Conservation (phyloP, 2,329 filamentous ascomycete species). For the Penicillium digitatum region DNA sequence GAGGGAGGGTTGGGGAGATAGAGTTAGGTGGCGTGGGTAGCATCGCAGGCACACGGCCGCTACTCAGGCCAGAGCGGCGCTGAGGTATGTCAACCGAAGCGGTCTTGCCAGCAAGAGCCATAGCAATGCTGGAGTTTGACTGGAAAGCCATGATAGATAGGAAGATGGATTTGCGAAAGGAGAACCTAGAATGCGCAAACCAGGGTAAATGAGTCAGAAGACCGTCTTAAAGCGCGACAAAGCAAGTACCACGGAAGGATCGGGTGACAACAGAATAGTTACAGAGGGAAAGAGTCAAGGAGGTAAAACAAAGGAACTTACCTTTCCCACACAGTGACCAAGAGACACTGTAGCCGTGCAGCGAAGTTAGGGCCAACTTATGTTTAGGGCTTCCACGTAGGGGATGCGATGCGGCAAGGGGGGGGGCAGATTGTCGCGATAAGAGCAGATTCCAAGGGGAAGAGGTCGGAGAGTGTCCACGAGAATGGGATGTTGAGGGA, state of each 20-base stretch:
- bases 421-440: slow-evolving; percentile 12
- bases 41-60: slow-evolving; percentile 35
- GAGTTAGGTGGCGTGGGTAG: slow-evolving; percentile 93
- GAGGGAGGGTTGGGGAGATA: slow-evolving; percentile 81
- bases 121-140: slow-evolving; percentile 46
- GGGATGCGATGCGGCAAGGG: slow-evolving; percentile 24
- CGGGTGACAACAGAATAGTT: slow-evolving; percentile 13
- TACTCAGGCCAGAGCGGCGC: slow-evolving; percentile 35
- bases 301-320: slow-evolving; percentile 10
- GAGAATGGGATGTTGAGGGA: not conserved
- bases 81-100: slow-evolving; percentile 49
- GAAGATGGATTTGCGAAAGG: slow-evolving; percentile 9
- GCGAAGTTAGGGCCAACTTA: slow-evolving; percentile 9
- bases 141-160: slow-evolving; percentile 44
- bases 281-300: not conserved
- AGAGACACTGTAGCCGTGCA: slow-evolving; percentile 6
- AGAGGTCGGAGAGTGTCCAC: not conserved
- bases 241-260: slow-evolving; percentile 15
- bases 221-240: slow-evolving; percentile 14
- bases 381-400: slow-evolving; percentile 16
- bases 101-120: slow-evolving; percentile 50
- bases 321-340: slow-evolving; percentile 22
- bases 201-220: slow-evolving; percentile 25
- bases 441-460: slow-evolving; percentile 4
- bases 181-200: slow-evolving; percentile 5